These are phyloP conservation scores for Blastosporella zonata DNA, from an alignment of 1,284 basidiomycete species.

Conservation along the genomic window DNA sequence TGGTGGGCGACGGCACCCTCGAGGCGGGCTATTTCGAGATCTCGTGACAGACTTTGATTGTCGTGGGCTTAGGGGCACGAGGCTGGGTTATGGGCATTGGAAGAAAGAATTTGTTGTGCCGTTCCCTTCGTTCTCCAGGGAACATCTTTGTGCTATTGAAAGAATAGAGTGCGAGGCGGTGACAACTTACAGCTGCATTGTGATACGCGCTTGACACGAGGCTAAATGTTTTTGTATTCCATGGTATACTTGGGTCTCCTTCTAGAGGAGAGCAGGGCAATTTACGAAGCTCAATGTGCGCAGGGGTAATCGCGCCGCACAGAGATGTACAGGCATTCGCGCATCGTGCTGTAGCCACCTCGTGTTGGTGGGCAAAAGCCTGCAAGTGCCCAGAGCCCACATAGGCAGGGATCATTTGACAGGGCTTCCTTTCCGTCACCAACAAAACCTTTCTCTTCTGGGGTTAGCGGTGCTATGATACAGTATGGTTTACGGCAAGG, in stretches of 20 bases:
- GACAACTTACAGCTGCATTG: not conserved
- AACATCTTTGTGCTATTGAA: constrained; percentile 2
- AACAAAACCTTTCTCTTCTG: constrained; percentile 10
- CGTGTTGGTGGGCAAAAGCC: constrained; percentile 2
- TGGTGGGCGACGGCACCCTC: constrained; percentile 7
- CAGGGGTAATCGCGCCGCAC: not conserved
- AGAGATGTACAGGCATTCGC: not conserved
- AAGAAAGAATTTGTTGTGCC: not conserved
- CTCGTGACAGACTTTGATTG: constrained; percentile 11
- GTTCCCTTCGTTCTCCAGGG: not conserved
- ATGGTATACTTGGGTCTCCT: not conserved
- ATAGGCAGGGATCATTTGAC: constrained; percentile 15
- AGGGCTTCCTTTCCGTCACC: constrained; percentile 13
- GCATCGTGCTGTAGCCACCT: constrained; percentile 9
- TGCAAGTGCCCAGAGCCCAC: constrained; percentile 6
- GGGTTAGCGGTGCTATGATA: constrained; percentile 7
- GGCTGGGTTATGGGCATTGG: constrained; percentile 13
- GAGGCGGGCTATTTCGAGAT: constrained; percentile 12
- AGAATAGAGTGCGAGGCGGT: not conserved
- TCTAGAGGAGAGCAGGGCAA: not conserved
- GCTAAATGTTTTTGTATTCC: not conserved
- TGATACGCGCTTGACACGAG: not conserved
- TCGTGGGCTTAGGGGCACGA: constrained; percentile 6
- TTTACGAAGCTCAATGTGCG: constrained; percentile 1
- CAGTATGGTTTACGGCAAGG: constrained; percentile 1